Base-by-base conservation (phyloP, 805 yeast genomes). In the Cyberlindnera petersonii region DNA sequence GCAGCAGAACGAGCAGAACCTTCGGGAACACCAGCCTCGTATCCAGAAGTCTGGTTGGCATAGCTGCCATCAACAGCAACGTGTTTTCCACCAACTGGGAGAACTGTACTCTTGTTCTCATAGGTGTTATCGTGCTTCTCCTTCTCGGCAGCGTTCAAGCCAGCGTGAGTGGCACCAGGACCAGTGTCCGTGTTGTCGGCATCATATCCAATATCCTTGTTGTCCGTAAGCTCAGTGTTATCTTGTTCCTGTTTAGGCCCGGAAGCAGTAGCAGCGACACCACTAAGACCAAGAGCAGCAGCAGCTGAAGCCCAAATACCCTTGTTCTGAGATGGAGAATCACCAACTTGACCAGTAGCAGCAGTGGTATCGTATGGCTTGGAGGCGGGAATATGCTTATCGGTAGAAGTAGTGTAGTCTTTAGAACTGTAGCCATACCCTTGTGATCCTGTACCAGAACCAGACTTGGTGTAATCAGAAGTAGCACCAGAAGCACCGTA, bases 21-120 rank as follows among this genome's bases (percentile, higher is more conserved):
- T 3, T 39, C 43, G 19, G 56, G 47, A 24, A 52, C 52, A 14
- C 53, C 52, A 23, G 46, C 40, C 6, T 37, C 40, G 28, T 41
- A 39, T 1, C 48, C 49, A 20, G 29, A 18, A 1, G 44, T 37
- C 10, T 18, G 29, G 26, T 41, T 42, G 4, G 53, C 57, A 35
- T 49, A 43, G 1, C 15, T 30, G 27, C 43, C 54, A n/a, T n/a
- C n/a, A 10, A 17, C 15, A 10, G 35, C 36, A 13, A 31, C 17
- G 33, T 42, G 43, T 17, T 37, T 24, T 13, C 39, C 32, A 11
- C 47, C 44, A 24, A 52, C 49, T 15, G 58, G 58, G 9, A 47
- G 24, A 13, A 44, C 49, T 26, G 55, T 52, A 23, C 47, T 43
- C 48, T 53, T 53, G 31, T 47, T 53, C 39, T 53, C 58, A 37